Base-by-base conservation (phyloP, 2,329 filamentous ascomycete species). In the Verticillium dahliae region DNA sequence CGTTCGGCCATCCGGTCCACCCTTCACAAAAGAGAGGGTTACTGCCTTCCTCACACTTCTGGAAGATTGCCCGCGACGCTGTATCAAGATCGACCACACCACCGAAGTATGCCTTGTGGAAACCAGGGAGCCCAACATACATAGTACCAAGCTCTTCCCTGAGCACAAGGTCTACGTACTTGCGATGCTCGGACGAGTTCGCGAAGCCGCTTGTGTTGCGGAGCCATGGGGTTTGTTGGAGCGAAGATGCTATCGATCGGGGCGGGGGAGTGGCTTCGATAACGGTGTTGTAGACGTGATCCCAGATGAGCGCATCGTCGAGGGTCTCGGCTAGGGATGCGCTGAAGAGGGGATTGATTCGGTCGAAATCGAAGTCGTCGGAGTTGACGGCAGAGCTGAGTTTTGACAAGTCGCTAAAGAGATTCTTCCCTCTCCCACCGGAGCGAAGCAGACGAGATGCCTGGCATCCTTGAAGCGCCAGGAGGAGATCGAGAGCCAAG, bases 141-240 rank as follows among this genome's bases (percentile, higher is more conserved):
- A 77, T 65, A 67, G 62, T 58, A 31, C 70, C 71, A 57, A 76
- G 68, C 59, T 75, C 72, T 57, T 71, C 61, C 61, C 71, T 74
- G 0, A 77, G 68, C 10, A 74, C 63, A 13, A 52, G 62, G 45
- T 77, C 72, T 5, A 72, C 63, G 65, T 76, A n/a, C 56, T 69
- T 64, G 22, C 71, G 71, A 57, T 68, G 62, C 62, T 76, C 72
- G 3, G 72, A 74, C 1, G 72, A 75, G 64, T 75, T 76, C 15
- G 66, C 62, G 56, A 74, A 69, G 66, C 67, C 67, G 65, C 68
- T 68, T 13, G 71, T 75, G 52, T 70, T 75, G 62, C 62, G 41
- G 6, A 66, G 65, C 70, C 61, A 70, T 55, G 69, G 71, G 39
- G 70, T 72, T 62, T 72, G 67, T 65, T 68, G 66, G 60, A 70